A percentile compares a stretch with the other conserved stretches of the same genome.
phyloP scores from a whole-genome alignment of 352 stramenopile genomes.

The Phytophthora melonis region DNA sequence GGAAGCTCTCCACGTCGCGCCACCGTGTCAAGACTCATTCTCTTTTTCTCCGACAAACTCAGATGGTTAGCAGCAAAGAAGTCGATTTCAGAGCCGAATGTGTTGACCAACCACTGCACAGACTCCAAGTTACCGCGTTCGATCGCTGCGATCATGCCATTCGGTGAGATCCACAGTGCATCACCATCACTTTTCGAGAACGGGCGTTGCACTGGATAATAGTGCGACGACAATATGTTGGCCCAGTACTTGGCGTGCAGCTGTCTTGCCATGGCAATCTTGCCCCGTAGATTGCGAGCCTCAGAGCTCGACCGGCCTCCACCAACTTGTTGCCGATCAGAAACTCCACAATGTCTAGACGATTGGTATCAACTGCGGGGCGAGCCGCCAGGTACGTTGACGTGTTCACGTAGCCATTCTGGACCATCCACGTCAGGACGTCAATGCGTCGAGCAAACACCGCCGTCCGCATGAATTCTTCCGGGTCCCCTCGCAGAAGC shows the following conservation, averaged over 20 bases:
- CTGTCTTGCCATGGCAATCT: conserved; percentile 1
- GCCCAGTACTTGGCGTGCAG: conserved; percentile 5
- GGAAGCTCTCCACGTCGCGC: not conserved
- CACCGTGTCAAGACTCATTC: not conserved
- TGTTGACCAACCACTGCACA: conserved; percentile 7
- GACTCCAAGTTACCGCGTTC: not conserved
- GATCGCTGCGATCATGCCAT: not conserved
- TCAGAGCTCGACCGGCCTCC: no score
- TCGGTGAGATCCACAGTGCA: conserved; percentile 1
- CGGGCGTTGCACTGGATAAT: not conserved
- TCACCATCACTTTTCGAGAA: not conserved
- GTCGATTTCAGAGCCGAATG: not conserved
- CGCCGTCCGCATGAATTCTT: no score
- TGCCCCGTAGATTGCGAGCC: not conserved
- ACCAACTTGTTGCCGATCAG: no score
- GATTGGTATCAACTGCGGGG: no score
- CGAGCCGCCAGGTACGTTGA: no score
- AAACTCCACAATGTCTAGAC: no score
- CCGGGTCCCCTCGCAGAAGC: no score
- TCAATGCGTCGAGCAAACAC: no score
- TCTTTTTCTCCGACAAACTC: not conserved
- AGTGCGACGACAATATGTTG: not conserved
- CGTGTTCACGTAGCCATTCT: no score
- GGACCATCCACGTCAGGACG: no score
- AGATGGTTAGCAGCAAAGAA: not conserved